phyloP scores from a whole-genome alignment of 306 rosid genomes.

The Vigna unguiculata region DNA sequence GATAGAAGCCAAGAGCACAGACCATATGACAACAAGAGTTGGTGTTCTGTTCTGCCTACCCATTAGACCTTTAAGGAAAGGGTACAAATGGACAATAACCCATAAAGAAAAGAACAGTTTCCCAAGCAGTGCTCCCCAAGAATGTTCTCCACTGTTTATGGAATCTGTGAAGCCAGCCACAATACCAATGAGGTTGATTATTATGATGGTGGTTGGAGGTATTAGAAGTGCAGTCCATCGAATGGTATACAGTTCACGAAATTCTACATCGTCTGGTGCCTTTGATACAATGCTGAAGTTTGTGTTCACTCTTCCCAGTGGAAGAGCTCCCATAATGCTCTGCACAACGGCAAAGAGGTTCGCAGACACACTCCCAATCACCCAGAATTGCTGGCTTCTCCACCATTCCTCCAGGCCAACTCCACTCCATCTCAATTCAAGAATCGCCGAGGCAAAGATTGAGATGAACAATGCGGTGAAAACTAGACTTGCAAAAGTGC shows the following conservation, averaged over 20 bases:
- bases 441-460: conserved; percentile 77
- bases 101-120: conserved; percentile 92
- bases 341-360: conserved; percentile 81
- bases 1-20: conserved; percentile 94
- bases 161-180: conserved; percentile 97
- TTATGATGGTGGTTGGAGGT: conserved; percentile 86
- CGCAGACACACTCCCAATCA: conserved; percentile 91
- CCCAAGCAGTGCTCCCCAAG: conserved; percentile 92
- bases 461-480: conserved; percentile 80
- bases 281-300: conserved; percentile 80
- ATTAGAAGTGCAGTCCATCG: conserved; percentile 89
- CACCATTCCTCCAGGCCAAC: conserved; percentile 98
- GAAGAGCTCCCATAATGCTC: conserved; percentile 65
- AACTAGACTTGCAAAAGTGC: conserved; percentile 81
- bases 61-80: conserved; percentile 97
- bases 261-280: conserved; percentile 80
- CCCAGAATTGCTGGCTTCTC: conserved; percentile 99
- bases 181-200: conserved; percentile 86
- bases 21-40: conserved; percentile 91
- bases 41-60: conserved; percentile 97
- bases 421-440: conserved; percentile 96
- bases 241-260: conserved; percentile 75
- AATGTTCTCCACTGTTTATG: conserved; percentile 85
- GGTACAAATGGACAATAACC: conserved; percentile 94
- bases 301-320: conserved; percentile 62